Evolutionary conservation across 495 filamentous ascomycete species (phyloP).

Genomic region (Neurospora intermedia): DNA sequence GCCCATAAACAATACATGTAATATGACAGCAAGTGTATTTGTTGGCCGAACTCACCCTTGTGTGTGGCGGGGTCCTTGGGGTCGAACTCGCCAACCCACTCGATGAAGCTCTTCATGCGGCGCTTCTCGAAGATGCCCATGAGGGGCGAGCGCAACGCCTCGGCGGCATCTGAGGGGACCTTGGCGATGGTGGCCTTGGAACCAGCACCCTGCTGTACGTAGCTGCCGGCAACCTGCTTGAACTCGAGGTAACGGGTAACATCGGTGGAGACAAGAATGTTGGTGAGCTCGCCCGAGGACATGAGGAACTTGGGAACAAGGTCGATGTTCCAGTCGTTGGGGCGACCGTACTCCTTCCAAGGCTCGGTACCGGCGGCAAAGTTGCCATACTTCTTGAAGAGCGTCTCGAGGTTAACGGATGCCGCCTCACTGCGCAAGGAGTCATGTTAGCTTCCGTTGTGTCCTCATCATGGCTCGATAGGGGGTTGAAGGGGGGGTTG

Average conservation of each 20-base stretch:
- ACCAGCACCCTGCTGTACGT: conserved; percentile 78
- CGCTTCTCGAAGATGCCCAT: conserved; percentile 98
- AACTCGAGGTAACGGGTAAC: conserved; percentile 97
- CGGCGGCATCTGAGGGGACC: conserved; percentile 86
- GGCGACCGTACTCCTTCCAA: conserved; percentile 91
- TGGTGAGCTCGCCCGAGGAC: conserved; percentile 96
- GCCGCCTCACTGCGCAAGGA: conserved; percentile 65
- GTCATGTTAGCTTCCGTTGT: conserved; percentile 16
- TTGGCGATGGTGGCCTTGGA: conserved; percentile 84
- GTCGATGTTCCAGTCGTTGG: conserved; percentile 99
- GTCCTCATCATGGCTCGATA: not conserved
- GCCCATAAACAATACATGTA: not conserved
- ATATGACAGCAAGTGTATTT: not conserved
- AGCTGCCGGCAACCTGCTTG: conserved; percentile 96
- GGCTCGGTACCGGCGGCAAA: conserved; percentile 71
- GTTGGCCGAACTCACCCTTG: conserved; percentile 50
- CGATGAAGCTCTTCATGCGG: conserved; percentile 89
- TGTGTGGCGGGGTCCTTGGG: conserved; percentile 73
- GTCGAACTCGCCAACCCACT: conserved; percentile 91
- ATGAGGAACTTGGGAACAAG: conserved; percentile 96
- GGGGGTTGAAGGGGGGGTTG: conserved; percentile 1
- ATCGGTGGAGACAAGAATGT: conserved; percentile 92
- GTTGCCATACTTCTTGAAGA: conserved; percentile 93
- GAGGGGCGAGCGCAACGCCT: conserved; percentile 83
- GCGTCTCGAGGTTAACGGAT: conserved; percentile 85